These are phyloP conservation scores for Globisporangium spiculum DNA, from an alignment of 352 stramenopile species.

Conservation along the genomic window DNA sequence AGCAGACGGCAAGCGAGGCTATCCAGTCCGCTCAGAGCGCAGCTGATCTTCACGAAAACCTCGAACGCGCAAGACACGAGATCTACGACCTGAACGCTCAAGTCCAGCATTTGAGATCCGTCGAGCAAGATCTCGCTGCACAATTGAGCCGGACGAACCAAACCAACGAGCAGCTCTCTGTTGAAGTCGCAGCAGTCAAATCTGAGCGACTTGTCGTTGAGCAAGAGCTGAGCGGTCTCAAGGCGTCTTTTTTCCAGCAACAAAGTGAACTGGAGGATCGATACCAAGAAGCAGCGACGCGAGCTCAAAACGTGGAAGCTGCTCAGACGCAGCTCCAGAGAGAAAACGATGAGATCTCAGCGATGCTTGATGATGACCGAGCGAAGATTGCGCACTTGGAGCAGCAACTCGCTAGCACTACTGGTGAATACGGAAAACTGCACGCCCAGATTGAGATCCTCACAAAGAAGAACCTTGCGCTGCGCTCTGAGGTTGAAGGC, in stretches of 20 bases:
- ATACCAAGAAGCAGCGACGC: slow-evolving; percentile 12
- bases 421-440: slow-evolving; percentile 31
- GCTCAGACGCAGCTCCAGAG: slow-evolving; percentile 38
- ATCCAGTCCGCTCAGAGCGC: slow-evolving; percentile 22
- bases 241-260: slow-evolving; percentile 27
- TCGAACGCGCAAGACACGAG: slow-evolving; percentile 34
- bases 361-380: slow-evolving; percentile 40
- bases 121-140: slow-evolving; percentile 38
- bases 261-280: slow-evolving; percentile 10
- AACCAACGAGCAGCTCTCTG: slow-evolving; percentile 28
- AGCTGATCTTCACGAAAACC: slow-evolving; percentile 26
- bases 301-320: slow-evolving; percentile 28
- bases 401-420: slow-evolving; percentile 36
- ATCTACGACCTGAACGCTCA: slow-evolving; percentile 33
- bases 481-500: slow-evolving; percentile 46
- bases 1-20: slow-evolving; percentile 17
- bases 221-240: slow-evolving; percentile 29
- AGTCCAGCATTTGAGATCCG: slow-evolving; percentile 31
- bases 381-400: slow-evolving; percentile 40
- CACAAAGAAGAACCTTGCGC: slow-evolving; percentile 57
- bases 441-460: slow-evolving; percentile 57
- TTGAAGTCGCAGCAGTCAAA: slow-evolving; percentile 23
- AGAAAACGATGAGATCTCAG: slow-evolving; percentile 48
- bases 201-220: slow-evolving; percentile 30
- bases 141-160: slow-evolving; percentile 27